Conservation (phyloP, 352 stramenopile genomes). For the Phytophthora sansomeana region DNA sequence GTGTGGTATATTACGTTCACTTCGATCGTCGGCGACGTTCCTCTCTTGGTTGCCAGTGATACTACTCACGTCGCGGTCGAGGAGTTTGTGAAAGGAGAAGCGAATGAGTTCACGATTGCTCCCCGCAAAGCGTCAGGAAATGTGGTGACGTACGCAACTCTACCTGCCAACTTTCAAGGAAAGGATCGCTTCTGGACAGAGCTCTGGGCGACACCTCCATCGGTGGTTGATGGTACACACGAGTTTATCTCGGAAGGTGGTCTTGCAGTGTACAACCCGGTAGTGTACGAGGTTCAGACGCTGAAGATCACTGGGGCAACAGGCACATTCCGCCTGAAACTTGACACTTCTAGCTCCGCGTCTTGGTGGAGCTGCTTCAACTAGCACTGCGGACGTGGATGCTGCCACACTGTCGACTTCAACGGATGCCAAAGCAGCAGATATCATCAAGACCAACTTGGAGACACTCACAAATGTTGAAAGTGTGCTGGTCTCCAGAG, state of each 20-base stretch:
- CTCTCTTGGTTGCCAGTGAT: constrained; percentile 65
- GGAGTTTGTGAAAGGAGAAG: constrained; percentile 94
- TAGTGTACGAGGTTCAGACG: constrained; percentile 92
- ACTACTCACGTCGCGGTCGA: constrained; percentile 59
- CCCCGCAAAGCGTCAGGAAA: constrained; percentile 93
- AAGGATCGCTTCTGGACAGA: constrained; percentile 97
- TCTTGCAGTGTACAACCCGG: constrained; percentile 91
- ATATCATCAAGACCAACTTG: constrained; percentile 85
- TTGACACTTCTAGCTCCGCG: constrained; percentile 78
- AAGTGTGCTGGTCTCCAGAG: constrained; percentile 80
- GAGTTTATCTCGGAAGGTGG: constrained; percentile 92
- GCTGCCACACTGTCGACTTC: constrained; percentile 46
- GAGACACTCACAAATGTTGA: constrained; percentile 85
- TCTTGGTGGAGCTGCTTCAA: constrained; percentile 54
- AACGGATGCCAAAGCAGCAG: constrained; percentile 61
- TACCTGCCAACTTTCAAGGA: constrained; percentile 85
- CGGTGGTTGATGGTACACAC: constrained; percentile 90
- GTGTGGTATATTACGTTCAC: constrained; percentile 91
- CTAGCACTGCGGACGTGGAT: constrained; percentile 53
- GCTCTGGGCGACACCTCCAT: constrained; percentile 87
- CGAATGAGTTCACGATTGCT: constrained; percentile 96
- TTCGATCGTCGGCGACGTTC: constrained; percentile 80
- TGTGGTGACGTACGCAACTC: constrained; percentile 89
- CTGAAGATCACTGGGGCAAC: constrained; percentile 72
- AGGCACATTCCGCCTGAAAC: constrained; percentile 72